Evolutionary conservation across 2,329 filamentous ascomycete genomes (phyloP), one percentile per base, ranked within the genome.

Genomic region (Cytospora schulzeri): DNA sequence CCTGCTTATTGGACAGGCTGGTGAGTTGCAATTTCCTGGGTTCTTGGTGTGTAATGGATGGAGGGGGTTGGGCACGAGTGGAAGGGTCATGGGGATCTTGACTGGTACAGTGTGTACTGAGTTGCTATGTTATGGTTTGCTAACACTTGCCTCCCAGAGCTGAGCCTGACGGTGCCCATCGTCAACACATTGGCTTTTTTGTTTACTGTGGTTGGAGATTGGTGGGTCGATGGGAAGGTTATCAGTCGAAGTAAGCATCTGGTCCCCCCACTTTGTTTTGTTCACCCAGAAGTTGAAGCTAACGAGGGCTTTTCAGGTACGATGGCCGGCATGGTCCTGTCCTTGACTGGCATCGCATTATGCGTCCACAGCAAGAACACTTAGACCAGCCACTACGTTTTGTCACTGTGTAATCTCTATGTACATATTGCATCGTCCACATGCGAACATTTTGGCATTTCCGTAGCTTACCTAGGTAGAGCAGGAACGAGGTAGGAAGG

Each of bases 171-270:
- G 2, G 93, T 98, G 0, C 94, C 94, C 1, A 95, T 98, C 68
- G 93, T 94, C 1, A 98, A 98, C 73, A 96, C 93, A 0, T 79
- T 96, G 72, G 94, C 94, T 0, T 98, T 98, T 71, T 77, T 98
- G n/a, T 98, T 97, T 73, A 98, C 94, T 0, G 93, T 97, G 2
- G 73, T 97, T 15, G 94, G 93, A 0, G 94, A 98, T 71, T 98
- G 93, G 93, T 96, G 90, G 82, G 92, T 94, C 0, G 94, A 97
- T 72, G 88, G 88, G 66, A 98, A 97, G 76, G 90, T 93, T 1
- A 96, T 98, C 67, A 91, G 88, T 70, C 85, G 87, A 81, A 87
- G 91, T 93, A 79, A 72, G 84, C n/a, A 24, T 24, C n/a, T 4
- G 45, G 4, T 78, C 26, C 11, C 62, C 51, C 17, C 22, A n/a